phyloP scores from a whole-genome alignment of 2,329 filamentous ascomycete genomes.

The Chrysoporthe cubensis region DNA sequence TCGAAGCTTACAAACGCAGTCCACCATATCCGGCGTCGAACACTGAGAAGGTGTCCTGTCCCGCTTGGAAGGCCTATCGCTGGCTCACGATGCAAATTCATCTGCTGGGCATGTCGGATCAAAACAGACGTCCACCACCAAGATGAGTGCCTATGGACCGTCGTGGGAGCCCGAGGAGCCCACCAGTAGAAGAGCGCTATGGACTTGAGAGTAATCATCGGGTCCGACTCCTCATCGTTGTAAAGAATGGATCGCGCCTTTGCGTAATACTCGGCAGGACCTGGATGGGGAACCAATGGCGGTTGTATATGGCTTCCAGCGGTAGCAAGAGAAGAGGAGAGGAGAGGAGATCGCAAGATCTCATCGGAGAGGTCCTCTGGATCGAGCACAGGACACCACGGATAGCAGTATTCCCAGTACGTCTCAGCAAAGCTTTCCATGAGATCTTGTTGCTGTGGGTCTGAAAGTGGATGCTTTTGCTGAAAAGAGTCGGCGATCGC shows the following conservation, averaged over 20 bases:
- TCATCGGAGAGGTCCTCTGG: conserved; percentile 37
- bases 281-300: conserved; percentile 44
- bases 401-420: conserved; percentile 47
- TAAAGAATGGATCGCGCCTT: conserved; percentile 46
- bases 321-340: conserved; percentile 44
- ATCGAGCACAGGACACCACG: conserved; percentile 48
- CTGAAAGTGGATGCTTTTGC: conserved; percentile 30
- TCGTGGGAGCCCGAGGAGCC: conserved; percentile 44
- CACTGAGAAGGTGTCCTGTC: conserved; percentile 31
- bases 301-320: conserved; percentile 47
- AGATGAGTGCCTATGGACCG: conserved; percentile 44
- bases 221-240: conserved; percentile 44
- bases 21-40: conserved; percentile 47
- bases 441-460: conserved; percentile 35
- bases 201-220: conserved; percentile 41
- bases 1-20: conserved; percentile 40
- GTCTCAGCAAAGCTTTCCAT: conserved; percentile 47
- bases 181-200: conserved; percentile 50
- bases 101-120: conserved; percentile 48
- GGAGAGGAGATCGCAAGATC: conserved; percentile 39
- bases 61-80: conserved; percentile 31
- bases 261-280: conserved; percentile 45
- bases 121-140: conserved; percentile 52
- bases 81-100: conserved; percentile 48
- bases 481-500: conserved; percentile 36